phyloP scores from a whole-genome alignment of 768 basidiomycete species.

The Tylopilus sp. region DNA sequence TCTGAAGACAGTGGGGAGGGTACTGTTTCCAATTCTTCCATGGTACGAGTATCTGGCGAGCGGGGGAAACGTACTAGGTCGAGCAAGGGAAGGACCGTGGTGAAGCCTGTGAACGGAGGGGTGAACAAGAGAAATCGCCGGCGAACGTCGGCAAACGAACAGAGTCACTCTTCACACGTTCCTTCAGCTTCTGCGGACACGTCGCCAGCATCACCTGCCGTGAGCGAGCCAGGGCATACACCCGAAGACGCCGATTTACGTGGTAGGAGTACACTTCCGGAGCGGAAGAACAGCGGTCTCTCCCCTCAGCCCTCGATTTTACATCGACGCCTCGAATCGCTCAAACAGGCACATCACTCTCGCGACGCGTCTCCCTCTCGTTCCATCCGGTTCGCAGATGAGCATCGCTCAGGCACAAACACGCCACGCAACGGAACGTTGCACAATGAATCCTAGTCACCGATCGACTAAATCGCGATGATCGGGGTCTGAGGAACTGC shows the following conservation, averaged over 20 bases:
- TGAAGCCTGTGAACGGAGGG: slow-evolving; percentile 1
- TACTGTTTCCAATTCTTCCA: slow-evolving; percentile 7
- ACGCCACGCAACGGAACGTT: slow-evolving; percentile 18
- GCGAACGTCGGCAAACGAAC: slow-evolving; percentile 15
- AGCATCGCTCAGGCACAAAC: slow-evolving; percentile 20
- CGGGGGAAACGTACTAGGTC: slow-evolving; percentile 27
- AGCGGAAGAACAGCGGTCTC: slow-evolving; percentile 11
- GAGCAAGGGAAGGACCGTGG: slow-evolving; percentile 15
- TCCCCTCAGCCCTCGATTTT: slow-evolving; percentile 22
- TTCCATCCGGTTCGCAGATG: slow-evolving; percentile 47
- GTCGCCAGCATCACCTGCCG: neutral
- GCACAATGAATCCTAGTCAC: slow-evolving; percentile 21
- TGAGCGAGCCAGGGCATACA: slow-evolving; percentile 8
- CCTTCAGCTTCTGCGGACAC: neutral
- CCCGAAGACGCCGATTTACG: slow-evolving; percentile 15
- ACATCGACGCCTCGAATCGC: slow-evolving; percentile 31
- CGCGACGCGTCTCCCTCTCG: slow-evolving; percentile 45
- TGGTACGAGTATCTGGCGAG: slow-evolving; percentile 4
- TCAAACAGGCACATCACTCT: slow-evolving; percentile 15
- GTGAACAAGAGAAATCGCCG: slow-evolving; percentile 10
- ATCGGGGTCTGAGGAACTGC: slow-evolving; percentile 14
- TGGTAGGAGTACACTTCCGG: slow-evolving; percentile 19
- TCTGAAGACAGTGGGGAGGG: slow-evolving; percentile 48
- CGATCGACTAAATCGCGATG: slow-evolving; percentile 10
- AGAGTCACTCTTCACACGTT: neutral